These are phyloP conservation scores for Xerocomus potaroensis DNA, from an alignment of 768 basidiomycete species.

Conservation along the genomic window DNA sequence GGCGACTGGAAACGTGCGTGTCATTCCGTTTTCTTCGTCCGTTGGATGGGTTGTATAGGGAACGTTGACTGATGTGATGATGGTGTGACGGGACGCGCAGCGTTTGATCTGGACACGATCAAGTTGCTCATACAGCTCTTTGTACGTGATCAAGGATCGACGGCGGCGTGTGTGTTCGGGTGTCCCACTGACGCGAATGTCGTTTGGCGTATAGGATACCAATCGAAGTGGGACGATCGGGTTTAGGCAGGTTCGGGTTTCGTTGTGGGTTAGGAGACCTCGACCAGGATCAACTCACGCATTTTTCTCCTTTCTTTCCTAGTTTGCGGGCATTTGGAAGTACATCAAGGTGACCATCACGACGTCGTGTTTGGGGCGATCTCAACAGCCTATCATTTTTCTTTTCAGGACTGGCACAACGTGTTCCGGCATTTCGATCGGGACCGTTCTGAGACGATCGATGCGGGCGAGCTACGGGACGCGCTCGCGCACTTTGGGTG, in stretches of 20 bases:
- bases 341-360: constrained; percentile 56
- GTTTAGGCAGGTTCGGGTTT: constrained; percentile 59
- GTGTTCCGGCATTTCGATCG: constrained; percentile 81
- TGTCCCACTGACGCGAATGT: too few species aligned
- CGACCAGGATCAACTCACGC: background rate
- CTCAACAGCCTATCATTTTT: too few species aligned
- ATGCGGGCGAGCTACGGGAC: constrained; percentile 57
- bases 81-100: too few species aligned
- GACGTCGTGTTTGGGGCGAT: background rate
- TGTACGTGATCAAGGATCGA: constrained; percentile 37
- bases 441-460: constrained; percentile 80
- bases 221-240: constrained; percentile 76
- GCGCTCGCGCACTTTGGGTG: constrained; percentile 75
- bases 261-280: too few species aligned
- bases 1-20: constrained; percentile 77
- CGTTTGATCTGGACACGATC: constrained; percentile 83
- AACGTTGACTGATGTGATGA: background rate
- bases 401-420: constrained; percentile 72
- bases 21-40: too few species aligned
- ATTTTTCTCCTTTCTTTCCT: too few species aligned
- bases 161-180: background rate
- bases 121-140: constrained; percentile 81
- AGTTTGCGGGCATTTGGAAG: constrained; percentile 76
- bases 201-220: too few species aligned
- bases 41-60: background rate